Evolutionary conservation across 192 early-diverging fungal genomes (phyloP), one percentile per base, ranked within the genome.

Genomic region (Gaertneriomyces sp.): DNA sequence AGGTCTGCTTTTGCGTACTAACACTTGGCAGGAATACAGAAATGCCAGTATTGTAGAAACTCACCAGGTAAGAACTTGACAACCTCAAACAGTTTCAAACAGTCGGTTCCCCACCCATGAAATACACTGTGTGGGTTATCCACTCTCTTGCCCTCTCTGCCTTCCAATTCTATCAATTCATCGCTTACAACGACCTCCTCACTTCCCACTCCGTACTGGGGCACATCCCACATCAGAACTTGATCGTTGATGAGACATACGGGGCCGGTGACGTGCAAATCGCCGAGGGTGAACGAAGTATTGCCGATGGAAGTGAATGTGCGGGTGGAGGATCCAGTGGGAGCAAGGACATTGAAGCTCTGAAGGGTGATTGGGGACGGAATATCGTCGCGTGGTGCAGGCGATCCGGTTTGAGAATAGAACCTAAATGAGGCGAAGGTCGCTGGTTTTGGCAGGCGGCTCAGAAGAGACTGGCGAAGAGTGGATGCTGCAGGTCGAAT

Each of bases 201-300:
- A 40, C 68, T 55, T 4, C 81, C 81, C 3, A 81, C 70, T 8
- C 79, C 77, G 63, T 51, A 84, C 64, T 84, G 82, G 8, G 76
- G 74, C 5, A 77, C 72, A 61, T 84, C 82, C 81, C 81, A 83
- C 44, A 80, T 51, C 14, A 82, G 33, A 19, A 72, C 53, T 7
- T 39, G 5, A 8, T 63, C 58, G 58, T 73, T 61, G n/a, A 70
- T 39, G 19, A 82, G 16, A 12, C 79, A 42, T 10, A 74, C 43
- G 3, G 73, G 73, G 12, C 81, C 81, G 6, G 44, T 20, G 33
- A 77, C 33, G 4, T 42, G 38, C n/a, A 70, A 33, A 47, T 76
- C 69, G 51, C 68, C 58, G 4, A 76, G 45, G 5, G 69, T 72
- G 60, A 81, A 81, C 2, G 61, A 63, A 14, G 16, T 47, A 64